A percentile compares a stretch with the other conserved stretches of the same genome.
Evolutionary conservation across 1,139 yeast genomes (phyloP).

Genomic region (Lodderomyces oxycetoniae): DNA sequence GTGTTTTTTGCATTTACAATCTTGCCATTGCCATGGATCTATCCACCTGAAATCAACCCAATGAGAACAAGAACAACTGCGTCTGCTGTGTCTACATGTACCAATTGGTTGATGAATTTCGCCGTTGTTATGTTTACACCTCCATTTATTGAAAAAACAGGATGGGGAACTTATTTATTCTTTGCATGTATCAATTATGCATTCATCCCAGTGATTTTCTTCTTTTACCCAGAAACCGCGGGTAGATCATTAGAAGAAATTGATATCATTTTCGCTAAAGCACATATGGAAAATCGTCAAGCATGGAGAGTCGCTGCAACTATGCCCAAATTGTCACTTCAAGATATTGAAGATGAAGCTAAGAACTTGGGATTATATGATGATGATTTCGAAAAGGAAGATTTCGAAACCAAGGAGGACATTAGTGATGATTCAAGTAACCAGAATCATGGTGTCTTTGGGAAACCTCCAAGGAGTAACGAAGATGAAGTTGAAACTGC

Average conservation of each 20-base stretch:
- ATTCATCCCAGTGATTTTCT: conserved; percentile 40
- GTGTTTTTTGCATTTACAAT: conserved; percentile 53
- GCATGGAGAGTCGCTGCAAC: conserved; percentile 51
- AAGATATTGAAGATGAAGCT: conserved; percentile 47
- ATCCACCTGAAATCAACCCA: conserved; percentile 64
- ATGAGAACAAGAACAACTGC: conserved; percentile 55
- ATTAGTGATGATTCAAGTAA: conserved; percentile 16
- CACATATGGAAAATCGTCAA: conserved; percentile 41
- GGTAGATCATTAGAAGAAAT: conserved; percentile 47
- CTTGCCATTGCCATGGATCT: conserved; percentile 56
- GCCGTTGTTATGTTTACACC: conserved; percentile 50
- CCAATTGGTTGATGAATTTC: conserved; percentile 45
- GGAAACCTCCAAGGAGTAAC: conserved; percentile 5
- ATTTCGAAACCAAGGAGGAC: conserved; percentile 28
- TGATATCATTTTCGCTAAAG: conserved; percentile 43
- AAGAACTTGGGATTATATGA: conserved; percentile 44
- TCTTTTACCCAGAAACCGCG: conserved; percentile 47
- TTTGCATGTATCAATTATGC: conserved; percentile 37
- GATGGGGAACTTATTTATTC: conserved; percentile 45
- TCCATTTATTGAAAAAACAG: conserved; percentile 32
- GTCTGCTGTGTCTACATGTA: conserved; percentile 48
- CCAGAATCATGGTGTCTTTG: conserved; percentile 11
- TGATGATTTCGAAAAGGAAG: conserved; percentile 36
- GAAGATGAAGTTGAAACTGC: conserved; percentile 2
- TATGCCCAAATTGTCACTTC: conserved; percentile 42